Conservation (phyloP, 164 flowering plant species). For the Buxus sempervirens region DNA sequence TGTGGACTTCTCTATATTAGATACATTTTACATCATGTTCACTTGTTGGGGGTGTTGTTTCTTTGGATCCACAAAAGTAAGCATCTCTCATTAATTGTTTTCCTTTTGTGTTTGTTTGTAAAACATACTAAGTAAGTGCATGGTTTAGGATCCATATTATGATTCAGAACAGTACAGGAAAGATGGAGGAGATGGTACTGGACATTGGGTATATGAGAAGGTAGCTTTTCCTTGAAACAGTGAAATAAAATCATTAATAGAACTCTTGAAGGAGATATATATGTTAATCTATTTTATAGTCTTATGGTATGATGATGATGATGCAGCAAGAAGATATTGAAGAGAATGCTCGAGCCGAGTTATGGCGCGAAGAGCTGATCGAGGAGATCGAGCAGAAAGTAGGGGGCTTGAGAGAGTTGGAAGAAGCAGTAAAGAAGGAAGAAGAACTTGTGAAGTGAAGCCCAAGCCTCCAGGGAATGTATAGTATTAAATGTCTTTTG, state of each 20-base stretch:
- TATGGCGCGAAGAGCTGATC: constrained; percentile 81
- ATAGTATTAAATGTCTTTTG: no score
- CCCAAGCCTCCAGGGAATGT: no score
- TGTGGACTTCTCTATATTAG: no score
- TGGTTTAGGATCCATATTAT: constrained; percentile 73
- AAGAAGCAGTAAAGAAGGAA: constrained; percentile 64
- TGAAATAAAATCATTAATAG: no score
- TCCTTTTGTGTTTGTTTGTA: background rate
- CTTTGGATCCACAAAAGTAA: constrained; percentile 85
- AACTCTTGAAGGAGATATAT: no score
- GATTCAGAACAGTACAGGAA: constrained; percentile 73
- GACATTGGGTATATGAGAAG: constrained; percentile 87
- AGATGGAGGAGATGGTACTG: constrained; percentile 97
- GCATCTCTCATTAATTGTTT: constrained; percentile 3
- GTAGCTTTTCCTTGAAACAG: constrained; percentile 37
- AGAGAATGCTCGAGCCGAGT: constrained; percentile 60
- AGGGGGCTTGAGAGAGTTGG: constrained; percentile 71
- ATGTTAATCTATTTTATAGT: no score
- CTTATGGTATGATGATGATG: background rate
- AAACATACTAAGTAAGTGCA: no score
- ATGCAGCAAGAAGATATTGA: constrained; percentile 89
- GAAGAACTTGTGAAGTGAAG: constrained; percentile 29
- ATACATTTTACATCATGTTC: constrained; percentile 81
- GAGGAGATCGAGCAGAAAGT: constrained; percentile 91
- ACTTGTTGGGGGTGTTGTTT: constrained; percentile 85